phyloP scores from a whole-genome alignment of 2,329 filamentous ascomycete species.

The Neurospora sp. region DNA sequence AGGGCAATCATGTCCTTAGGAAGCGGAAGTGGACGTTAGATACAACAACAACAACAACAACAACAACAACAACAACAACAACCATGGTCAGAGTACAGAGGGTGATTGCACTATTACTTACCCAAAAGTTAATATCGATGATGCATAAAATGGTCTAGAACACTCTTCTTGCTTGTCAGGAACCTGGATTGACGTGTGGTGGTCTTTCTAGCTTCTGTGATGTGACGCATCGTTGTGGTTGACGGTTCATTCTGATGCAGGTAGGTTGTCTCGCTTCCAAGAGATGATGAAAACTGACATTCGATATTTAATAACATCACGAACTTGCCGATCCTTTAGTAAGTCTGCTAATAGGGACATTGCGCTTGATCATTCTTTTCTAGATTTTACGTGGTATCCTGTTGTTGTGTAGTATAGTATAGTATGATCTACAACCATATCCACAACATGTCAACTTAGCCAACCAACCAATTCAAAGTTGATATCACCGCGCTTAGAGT shows the following conservation, averaged over 20 bases:
- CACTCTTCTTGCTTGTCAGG: background rate
- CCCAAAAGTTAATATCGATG: background rate
- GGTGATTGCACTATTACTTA: background rate
- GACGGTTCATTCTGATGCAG: too few relatives aligned
- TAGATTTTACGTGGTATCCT: background rate
- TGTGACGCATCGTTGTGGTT: background rate
- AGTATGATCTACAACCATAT: background rate
- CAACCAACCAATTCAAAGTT: background rate
- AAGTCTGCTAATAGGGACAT: too few relatives aligned
- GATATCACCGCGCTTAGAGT: background rate
- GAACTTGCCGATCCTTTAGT: too few relatives aligned
- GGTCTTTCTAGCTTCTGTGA: background rate
- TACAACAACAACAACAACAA: too few relatives aligned
- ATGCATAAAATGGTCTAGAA: background rate
- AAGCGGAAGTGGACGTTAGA: too few relatives aligned
- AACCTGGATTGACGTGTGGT: background rate
- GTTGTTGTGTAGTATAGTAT: background rate
- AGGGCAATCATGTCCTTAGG: too few relatives aligned
- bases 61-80: too few relatives aligned
- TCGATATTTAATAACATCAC: too few relatives aligned
- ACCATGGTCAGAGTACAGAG: background rate
- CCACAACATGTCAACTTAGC: background rate
- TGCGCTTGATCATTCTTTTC: too few relatives aligned
- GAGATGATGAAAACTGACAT: too few relatives aligned
- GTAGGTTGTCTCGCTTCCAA: too few relatives aligned